Evolutionary conservation across 495 filamentous ascomycete genomes (phyloP).

Genomic region (Ramalina intermedia): DNA sequence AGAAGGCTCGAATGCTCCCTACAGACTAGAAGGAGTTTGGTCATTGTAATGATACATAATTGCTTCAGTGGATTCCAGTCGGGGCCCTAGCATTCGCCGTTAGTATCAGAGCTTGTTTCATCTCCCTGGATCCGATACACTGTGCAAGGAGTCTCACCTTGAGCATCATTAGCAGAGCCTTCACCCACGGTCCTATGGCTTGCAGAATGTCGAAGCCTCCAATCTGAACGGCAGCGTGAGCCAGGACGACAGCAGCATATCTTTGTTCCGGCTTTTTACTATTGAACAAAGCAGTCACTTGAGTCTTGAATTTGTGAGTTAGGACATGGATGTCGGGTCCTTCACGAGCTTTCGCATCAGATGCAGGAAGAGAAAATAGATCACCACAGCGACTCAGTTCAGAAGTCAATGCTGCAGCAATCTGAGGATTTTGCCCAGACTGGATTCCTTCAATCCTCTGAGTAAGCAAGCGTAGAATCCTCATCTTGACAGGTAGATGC

Average conservation of each 20-base stretch:
- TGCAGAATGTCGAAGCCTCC: conserved; percentile 69
- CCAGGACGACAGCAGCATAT: conserved; percentile 59
- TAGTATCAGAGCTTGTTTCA: not conserved
- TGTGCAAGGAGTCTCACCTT: conserved; percentile 31
- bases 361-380: conserved; percentile 24
- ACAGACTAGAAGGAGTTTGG: conserved; percentile 66
- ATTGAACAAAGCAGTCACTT: conserved; percentile 58
- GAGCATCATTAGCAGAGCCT: conserved; percentile 53
- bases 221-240: conserved; percentile 67
- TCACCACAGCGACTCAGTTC: conserved; percentile 46
- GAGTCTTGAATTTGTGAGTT: conserved; percentile 65
- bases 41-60: conserved; percentile 58
- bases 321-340: conserved; percentile 46
- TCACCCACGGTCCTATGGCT: conserved; percentile 54
- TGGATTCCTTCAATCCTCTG: conserved; percentile 51
- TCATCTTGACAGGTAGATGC: no score
- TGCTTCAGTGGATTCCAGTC: conserved; percentile 60
- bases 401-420: conserved; percentile 44
- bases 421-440: conserved; percentile 44
- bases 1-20: conserved; percentile 68
- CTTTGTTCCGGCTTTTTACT: conserved; percentile 56
- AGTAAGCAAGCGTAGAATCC: conserved; percentile 45
- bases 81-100: conserved; percentile 38
- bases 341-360: conserved; percentile 34
- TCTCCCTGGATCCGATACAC: no score